Percentiles rank a stretch among this genome's conserved stretches.
phyloP scores from a whole-genome alignment of 2,329 filamentous ascomycete species.

The Rhynchosporium agropyri region DNA sequence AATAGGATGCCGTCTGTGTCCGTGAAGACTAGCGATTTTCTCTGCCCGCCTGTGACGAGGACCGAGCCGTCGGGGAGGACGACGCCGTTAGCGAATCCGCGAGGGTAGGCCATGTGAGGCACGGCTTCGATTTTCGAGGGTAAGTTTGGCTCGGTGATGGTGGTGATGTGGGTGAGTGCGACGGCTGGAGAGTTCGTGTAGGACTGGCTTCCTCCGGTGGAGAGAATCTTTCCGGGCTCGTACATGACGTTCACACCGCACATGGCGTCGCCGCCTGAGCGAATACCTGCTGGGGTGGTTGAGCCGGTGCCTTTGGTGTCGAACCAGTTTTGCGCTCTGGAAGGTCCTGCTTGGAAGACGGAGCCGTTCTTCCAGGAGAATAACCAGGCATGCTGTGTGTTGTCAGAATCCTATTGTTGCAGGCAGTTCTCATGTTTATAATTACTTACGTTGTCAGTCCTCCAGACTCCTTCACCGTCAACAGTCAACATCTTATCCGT shows the following conservation, averaged over 20 bases:
- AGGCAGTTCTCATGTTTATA: constrained; percentile 39
- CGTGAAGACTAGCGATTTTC: constrained; percentile 48
- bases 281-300: constrained; percentile 47
- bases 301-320: constrained; percentile 48
- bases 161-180: constrained; percentile 53
- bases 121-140: constrained; percentile 41
- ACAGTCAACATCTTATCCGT: constrained; percentile 54
- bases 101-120: constrained; percentile 44
- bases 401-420: constrained; percentile 46
- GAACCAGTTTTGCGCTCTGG: constrained; percentile 59
- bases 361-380: constrained; percentile 35
- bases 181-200: constrained; percentile 51
- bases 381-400: constrained; percentile 55
- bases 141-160: constrained; percentile 44
- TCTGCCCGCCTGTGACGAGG: constrained; percentile 53
- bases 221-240: constrained; percentile 61
- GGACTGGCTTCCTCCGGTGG: constrained; percentile 51
- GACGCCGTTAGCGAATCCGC: constrained; percentile 51
- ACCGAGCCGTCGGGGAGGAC: constrained; percentile 53
- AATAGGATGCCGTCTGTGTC: constrained; percentile 47
- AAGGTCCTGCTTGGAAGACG: constrained; percentile 36
- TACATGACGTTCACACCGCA: constrained; percentile 60
- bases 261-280: constrained; percentile 55
- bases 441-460: constrained; percentile 13
- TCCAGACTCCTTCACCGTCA: constrained; percentile 12